A percentile compares a stretch with the other conserved stretches of the same genome.
Evolutionary conservation across 768 basidiomycete species (phyloP).

Genomic region (Boletus coccyginus): DNA sequence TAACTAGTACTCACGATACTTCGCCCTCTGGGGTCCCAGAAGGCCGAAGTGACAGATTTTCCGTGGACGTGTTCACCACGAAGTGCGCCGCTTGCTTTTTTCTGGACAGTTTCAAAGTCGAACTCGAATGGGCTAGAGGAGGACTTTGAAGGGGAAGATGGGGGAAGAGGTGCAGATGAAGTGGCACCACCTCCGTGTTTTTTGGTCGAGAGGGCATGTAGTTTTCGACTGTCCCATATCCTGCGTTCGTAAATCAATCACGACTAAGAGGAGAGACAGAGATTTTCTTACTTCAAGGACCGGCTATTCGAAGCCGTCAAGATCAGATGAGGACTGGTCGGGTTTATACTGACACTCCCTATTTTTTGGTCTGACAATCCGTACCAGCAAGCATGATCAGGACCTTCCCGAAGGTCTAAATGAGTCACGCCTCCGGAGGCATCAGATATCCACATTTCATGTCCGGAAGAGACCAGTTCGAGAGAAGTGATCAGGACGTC

Average conservation of each 20-base stretch:
- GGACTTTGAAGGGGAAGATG: constrained; percentile 18
- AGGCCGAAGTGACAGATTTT: constrained; percentile 79
- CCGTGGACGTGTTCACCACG: constrained; percentile 68
- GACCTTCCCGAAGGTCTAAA: constrained; percentile 65
- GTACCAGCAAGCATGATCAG: constrained; percentile 57
- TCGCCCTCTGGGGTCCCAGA: constrained; percentile 81
- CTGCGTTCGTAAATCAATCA: constrained; percentile 35
- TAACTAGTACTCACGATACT: constrained; percentile 83
- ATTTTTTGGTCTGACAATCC: constrained; percentile 70
- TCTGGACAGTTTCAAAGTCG: constrained; percentile 42
- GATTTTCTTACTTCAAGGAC: constrained; percentile 53
- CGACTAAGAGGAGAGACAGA: background rate
- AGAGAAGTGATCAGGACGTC: constrained; percentile 68
- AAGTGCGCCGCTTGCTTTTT: constrained; percentile 50
- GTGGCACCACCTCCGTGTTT: constrained; percentile 15
- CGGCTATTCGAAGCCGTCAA: constrained; percentile 78
- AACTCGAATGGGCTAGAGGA: constrained; percentile 27
- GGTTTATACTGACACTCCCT: constrained; percentile 78
- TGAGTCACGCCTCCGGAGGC: constrained; percentile 68
- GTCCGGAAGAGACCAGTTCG: constrained; percentile 62
- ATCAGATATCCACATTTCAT: constrained; percentile 87
- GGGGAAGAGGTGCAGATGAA: constrained; percentile 27
- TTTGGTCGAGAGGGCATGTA: constrained; percentile 42
- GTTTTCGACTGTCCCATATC: constrained; percentile 77
- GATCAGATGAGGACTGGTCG: constrained; percentile 59